Conservation (phyloP, 1,284 basidiomycete genomes). For the Gymnopus androsaceus region DNA sequence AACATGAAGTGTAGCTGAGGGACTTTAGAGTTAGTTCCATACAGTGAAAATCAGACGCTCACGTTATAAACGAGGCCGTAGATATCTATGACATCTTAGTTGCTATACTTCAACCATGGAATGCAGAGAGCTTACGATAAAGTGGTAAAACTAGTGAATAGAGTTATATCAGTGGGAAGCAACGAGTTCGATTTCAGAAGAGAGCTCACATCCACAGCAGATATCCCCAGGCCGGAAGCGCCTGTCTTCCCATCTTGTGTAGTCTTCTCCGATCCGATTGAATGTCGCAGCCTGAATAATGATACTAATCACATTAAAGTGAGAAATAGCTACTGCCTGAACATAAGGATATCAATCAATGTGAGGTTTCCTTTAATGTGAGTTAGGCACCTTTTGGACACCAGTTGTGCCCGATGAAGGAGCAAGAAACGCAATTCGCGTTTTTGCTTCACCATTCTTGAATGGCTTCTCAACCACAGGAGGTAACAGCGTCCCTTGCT, state of each 20-base stretch:
- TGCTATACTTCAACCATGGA: not conserved
- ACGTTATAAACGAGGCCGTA: conserved; percentile 27
- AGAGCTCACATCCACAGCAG: conserved; percentile 23
- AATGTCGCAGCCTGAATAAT: conserved; percentile 25
- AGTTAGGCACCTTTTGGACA: conserved; percentile 21
- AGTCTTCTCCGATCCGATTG: conserved; percentile 24
- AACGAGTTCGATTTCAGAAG: not conserved
- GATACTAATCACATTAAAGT: conserved; percentile 27
- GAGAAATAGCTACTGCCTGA: conserved; percentile 24
- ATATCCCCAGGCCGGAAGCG: conserved; percentile 25
- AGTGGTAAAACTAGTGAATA: conserved; percentile 21
- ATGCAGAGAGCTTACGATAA: conserved; percentile 19
- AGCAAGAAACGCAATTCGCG: conserved; percentile 22
- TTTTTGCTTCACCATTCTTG: conserved; percentile 21
- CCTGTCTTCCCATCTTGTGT: conserved; percentile 18
- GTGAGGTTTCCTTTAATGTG: not conserved
- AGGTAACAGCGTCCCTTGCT: conserved; percentile 15
- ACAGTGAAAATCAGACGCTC: not conserved
- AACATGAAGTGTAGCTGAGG: conserved; percentile 25
- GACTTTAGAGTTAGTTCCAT: not conserved
- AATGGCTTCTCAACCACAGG: conserved; percentile 17
- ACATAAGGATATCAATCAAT: not conserved
- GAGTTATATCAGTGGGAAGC: conserved; percentile 1
- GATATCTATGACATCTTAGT: conserved; percentile 18
- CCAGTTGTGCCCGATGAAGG: conserved; percentile 27